Base-by-base conservation (phyloP, 192 early-diverging fungal genomes). In the Coemansia sp. region DNA sequence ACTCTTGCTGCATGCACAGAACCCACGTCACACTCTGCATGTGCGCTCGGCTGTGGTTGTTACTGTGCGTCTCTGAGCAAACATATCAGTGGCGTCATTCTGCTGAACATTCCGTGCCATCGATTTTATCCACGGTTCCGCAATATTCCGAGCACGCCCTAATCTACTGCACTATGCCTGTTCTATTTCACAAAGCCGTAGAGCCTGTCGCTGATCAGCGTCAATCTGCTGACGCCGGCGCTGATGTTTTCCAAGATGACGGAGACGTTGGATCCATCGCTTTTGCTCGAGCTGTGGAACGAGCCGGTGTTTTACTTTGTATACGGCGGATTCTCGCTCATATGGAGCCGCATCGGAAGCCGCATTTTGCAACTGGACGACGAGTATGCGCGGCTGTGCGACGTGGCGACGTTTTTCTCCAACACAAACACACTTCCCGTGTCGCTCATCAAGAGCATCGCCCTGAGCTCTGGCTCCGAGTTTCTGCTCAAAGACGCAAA, bases 341-440 rank as follows among this genome's bases (percentile, higher is more conserved):
- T 76, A 10, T 74, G 76, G 66, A 76, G 76, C 59, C 62, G 76
- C 43, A 43, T 79, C 10, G 76, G 82, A 37, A 57, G 72, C 22
- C 69, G 67, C 8, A 7, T 78, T 5, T 59, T 83, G 17, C 48
- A 62, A n/a, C 72, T 89, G 22, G 60, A 70, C n/a, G 49, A 64
- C 22, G 82, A 82, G 14, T 85, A 88, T 41, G 83, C 79, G 21
- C 85, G 86, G 19, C 82, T 91, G 65, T 84, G 88, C 38, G 78
- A 79, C 19, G 87, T 88, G 1, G 87, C 85, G 5, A 78, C 85
- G 21, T 76, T 91, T 54, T 91, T 91, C 55, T 80, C 82, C 62
- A 91, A 91, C 66, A 88, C 90, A 14, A 91, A 91, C 57, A 87
- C 86, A 9, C 73, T 90, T 11, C 90, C 90, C 2, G 85, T 91